Percentiles rank a stretch among this genome's conserved stretches.
phyloP scores from a whole-genome alignment of 2,329 filamentous ascomycete species.

The Madurella fahalii region DNA sequence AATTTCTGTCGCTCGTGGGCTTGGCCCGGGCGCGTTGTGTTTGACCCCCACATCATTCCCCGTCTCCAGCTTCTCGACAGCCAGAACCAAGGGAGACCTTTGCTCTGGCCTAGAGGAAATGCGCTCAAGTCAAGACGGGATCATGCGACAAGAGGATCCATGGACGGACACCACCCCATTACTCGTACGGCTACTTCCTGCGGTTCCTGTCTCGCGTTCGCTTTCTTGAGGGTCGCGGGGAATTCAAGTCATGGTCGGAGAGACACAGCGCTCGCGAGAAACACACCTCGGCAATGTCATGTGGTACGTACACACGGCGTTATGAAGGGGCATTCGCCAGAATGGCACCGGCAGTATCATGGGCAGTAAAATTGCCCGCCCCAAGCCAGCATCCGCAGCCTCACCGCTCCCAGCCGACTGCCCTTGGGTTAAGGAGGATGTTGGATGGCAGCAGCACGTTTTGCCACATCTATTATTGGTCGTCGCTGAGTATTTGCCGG shows the following conservation, averaged over 20 bases:
- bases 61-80: not conserved
- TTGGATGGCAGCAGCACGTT: not conserved
- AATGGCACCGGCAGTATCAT: no score
- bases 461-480: slow-evolving; percentile 5
- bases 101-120: not conserved
- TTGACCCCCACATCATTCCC: not conserved
- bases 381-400: slow-evolving; percentile 11
- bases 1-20: slow-evolving; percentile 2
- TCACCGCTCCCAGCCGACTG: slow-evolving; percentile 15
- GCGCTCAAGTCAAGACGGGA: not conserved
- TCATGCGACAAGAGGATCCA: slow-evolving; percentile 4
- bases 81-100: not conserved
- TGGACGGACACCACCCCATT: not conserved
- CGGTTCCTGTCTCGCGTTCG: not conserved
- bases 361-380: no score
- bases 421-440: not conserved
- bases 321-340: no score
- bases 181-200: not conserved
- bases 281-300: no score
- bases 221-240: not conserved
- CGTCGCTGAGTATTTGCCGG: slow-evolving; percentile 5
- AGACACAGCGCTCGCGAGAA: no score
- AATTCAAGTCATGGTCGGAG: no score
- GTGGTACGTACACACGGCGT: no score
- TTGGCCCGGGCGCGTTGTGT: slow-evolving; percentile 3